phyloP scores from a whole-genome alignment of 1,284 basidiomycete species.

The Ceratobasidium sp. region DNA sequence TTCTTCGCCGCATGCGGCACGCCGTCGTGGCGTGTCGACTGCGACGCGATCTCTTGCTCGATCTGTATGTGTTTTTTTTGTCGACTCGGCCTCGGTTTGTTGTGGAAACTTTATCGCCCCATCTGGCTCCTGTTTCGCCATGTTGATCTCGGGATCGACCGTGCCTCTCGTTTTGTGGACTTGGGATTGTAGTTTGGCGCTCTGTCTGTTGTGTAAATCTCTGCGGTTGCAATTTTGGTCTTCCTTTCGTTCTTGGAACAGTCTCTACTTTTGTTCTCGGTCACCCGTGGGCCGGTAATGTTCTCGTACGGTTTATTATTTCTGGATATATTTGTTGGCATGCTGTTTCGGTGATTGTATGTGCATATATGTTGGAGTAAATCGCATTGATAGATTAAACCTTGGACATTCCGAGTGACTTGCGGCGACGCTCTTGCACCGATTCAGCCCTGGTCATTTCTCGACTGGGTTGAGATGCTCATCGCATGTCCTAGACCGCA shows the following conservation, averaged over 20 bases:
- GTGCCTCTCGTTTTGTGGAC: neutral
- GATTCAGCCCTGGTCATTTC: too few relatives aligned
- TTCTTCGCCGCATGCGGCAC: neutral
- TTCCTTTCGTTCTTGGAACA: neutral
- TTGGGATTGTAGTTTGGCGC: constrained; percentile 7
- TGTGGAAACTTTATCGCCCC: neutral
- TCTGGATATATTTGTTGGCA: neutral
- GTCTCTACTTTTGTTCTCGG: neutral
- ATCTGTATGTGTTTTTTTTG: neutral
- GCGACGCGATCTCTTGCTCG: too few relatives aligned
- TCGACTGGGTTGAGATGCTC: too few relatives aligned
- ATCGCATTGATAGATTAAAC: constrained; percentile 15
- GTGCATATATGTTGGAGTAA: constrained; percentile 12
- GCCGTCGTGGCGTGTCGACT: neutral
- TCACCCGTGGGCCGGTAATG: too few relatives aligned
- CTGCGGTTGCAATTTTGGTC: neutral
- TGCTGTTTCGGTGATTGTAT: constrained; percentile 1
- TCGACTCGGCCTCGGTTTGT: neutral
- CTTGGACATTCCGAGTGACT: neutral
- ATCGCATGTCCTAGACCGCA: too few relatives aligned
- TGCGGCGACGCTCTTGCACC: too few relatives aligned
- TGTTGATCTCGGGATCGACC: neutral
- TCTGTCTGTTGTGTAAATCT: neutral
- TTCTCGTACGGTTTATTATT: neutral
- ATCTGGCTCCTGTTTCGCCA: constrained; percentile 1